Percentiles rank a stretch among this genome's conserved stretches.
phyloP scores from a whole-genome alignment of 495 filamentous ascomycete genomes.

The Symbiotaphrina buchneri region DNA sequence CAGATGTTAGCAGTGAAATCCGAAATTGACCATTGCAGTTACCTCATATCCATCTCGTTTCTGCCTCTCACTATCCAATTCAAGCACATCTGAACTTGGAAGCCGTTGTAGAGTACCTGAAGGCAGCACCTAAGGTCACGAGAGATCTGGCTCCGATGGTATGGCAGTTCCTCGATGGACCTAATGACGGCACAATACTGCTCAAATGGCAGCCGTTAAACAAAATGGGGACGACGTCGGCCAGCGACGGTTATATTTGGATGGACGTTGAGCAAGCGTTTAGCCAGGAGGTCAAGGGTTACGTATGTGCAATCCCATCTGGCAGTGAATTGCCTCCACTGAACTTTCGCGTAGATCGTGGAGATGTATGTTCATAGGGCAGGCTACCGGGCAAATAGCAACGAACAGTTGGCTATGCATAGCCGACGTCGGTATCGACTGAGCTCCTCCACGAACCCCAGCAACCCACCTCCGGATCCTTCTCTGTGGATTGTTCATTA shows the following conservation, averaged over 20 bases:
- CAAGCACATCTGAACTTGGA: constrained; percentile 40
- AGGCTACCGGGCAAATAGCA: constrained; percentile 39
- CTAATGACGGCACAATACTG: constrained; percentile 56
- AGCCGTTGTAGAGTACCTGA: constrained; percentile 53
- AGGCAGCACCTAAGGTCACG: constrained; percentile 58
- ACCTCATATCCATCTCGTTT: constrained; percentile 71
- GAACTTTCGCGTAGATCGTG: constrained; percentile 27
- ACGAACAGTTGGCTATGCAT: constrained; percentile 46
- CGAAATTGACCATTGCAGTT: constrained; percentile 34
- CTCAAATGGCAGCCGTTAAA: constrained; percentile 68
- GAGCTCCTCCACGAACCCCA: constrained; percentile 32
- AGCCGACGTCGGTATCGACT: constrained; percentile 68
- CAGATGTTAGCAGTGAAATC: constrained; percentile 3
- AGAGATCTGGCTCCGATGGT: constrained; percentile 56
- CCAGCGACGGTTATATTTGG: constrained; percentile 88
- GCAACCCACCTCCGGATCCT: constrained; percentile 44
- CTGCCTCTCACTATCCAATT: constrained; percentile 46
- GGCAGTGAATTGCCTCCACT: background rate
- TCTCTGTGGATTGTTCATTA: constrained; percentile 93
- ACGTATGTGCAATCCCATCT: constrained; percentile 27
- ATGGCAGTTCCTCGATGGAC: constrained; percentile 78
- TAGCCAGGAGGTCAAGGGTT: constrained; percentile 47
- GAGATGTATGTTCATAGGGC: constrained; percentile 66
- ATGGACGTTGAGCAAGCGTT: constrained; percentile 50
- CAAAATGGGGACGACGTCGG: constrained; percentile 41